Evolutionary conservation across 1,139 yeast genomes (phyloP).

Genomic region (Taiozyma sp.): DNA sequence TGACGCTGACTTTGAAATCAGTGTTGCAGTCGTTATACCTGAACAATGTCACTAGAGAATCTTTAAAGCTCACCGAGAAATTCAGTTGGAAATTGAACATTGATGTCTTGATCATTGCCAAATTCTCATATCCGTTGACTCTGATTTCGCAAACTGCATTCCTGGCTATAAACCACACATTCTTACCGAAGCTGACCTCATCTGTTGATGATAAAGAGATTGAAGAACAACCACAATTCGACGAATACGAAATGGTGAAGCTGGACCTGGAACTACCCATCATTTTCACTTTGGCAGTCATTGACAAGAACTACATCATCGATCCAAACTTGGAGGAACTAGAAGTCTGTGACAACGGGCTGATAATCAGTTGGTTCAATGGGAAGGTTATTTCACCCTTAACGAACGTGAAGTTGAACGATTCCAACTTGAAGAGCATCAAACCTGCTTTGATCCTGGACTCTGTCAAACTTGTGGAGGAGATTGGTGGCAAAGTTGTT

Average conservation of each 20-base stretch:
- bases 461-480: slow-evolving; percentile 19
- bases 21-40: slow-evolving; percentile 27
- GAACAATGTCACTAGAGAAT: slow-evolving; percentile 27
- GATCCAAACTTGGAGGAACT: slow-evolving; percentile 89
- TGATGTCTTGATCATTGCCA: slow-evolving; percentile 74
- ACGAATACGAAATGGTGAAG: slow-evolving; percentile 75
- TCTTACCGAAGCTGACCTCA: slow-evolving; percentile 68
- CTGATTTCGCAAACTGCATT: slow-evolving; percentile 74
- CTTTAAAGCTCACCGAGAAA: slow-evolving; percentile 60
- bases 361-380: slow-evolving; percentile 66
- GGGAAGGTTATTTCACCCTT: slow-evolving; percentile 64
- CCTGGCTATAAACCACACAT: slow-evolving; percentile 75
- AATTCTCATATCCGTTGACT: slow-evolving; percentile 68
- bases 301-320: slow-evolving; percentile 59
- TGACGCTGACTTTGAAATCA: slow-evolving; percentile 54
- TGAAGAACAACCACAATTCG: slow-evolving; percentile 88
- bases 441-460: slow-evolving; percentile 18
- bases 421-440: slow-evolving; percentile 21
- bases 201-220: slow-evolving; percentile 47
- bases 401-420: slow-evolving; percentile 47
- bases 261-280: slow-evolving; percentile 51
- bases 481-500: slow-evolving; percentile 20
- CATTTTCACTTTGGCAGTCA: slow-evolving; percentile 67
- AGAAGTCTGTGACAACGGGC: slow-evolving; percentile 79
- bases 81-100: slow-evolving; percentile 73